Evolutionary conservation across 768 basidiomycete genomes (phyloP).

Genomic region (Hemileccinum impolitum): DNA sequence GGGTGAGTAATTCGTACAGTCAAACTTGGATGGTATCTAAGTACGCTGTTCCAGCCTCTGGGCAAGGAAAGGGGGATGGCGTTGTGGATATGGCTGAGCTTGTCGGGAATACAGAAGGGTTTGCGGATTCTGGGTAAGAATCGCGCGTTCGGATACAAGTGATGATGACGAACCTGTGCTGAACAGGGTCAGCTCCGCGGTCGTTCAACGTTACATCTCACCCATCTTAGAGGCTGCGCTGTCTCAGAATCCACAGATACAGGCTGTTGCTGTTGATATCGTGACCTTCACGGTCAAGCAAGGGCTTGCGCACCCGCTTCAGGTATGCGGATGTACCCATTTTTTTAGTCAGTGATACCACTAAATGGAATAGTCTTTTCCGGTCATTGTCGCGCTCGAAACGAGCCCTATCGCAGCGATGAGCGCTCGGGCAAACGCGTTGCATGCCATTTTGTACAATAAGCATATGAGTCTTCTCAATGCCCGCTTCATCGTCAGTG

Average conservation of each 20-base stretch:
- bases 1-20: slow-evolving; percentile 33
- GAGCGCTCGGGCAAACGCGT: slow-evolving; percentile 69
- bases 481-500: slow-evolving; percentile 77
- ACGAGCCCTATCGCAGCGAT: slow-evolving; percentile 63
- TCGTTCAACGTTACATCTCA: slow-evolving; percentile 88
- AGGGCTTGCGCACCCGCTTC: slow-evolving; percentile 91
- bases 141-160: not conserved
- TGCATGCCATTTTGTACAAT: slow-evolving; percentile 78
- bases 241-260: slow-evolving; percentile 65
- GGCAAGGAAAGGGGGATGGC: slow-evolving; percentile 24
- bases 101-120: slow-evolving; percentile 91
- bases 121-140: slow-evolving; percentile 93
- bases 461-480: slow-evolving; percentile 92
- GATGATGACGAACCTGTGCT: not conserved
- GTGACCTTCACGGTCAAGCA: slow-evolving; percentile 92
- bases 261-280: slow-evolving; percentile 84
- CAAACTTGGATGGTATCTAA: not conserved
- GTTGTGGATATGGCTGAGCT: slow-evolving; percentile 89
- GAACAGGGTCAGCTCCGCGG: slow-evolving; percentile 84
- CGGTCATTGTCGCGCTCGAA: slow-evolving; percentile 90
- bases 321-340: slow-evolving; percentile 46
- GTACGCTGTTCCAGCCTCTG: slow-evolving; percentile 7
- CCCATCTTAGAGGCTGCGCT: slow-evolving; percentile 81
- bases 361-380: slow-evolving; percentile 64
- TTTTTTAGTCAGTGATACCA: not conserved